phyloP scores from a whole-genome alignment of 2,329 filamentous ascomycete species.

The Aspergillus fructus region DNA sequence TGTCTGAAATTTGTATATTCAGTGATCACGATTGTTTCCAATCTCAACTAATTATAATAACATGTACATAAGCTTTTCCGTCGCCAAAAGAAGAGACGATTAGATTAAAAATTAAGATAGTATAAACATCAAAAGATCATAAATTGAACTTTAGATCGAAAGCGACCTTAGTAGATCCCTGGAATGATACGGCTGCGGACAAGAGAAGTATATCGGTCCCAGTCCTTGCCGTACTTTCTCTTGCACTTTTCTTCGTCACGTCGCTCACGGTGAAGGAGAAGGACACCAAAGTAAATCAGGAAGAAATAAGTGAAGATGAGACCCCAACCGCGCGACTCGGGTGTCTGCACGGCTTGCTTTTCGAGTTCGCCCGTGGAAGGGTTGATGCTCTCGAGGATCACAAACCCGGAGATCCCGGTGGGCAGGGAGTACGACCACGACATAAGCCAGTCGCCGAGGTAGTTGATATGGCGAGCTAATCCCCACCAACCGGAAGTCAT shows the following conservation, averaged over 20 bases:
- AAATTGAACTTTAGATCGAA: neutral
- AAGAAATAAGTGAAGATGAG: constrained; percentile 94
- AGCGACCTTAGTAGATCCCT: constrained; percentile 67
- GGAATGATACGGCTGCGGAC: constrained; percentile 83
- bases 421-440: constrained; percentile 87
- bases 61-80: neutral
- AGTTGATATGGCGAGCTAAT: constrained; percentile 88
- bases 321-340: constrained; percentile 75
- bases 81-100: neutral
- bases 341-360: constrained; percentile 70
- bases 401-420: constrained; percentile 79
- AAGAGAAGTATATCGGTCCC: constrained; percentile 81
- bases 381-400: constrained; percentile 56
- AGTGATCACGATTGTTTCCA: neutral
- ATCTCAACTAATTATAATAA: neutral
- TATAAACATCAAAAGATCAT: neutral
- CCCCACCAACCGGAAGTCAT: constrained; percentile 94
- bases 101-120: neutral
- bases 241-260: constrained; percentile 90
- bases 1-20: neutral
- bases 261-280: constrained; percentile 81
- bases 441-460: constrained; percentile 93
- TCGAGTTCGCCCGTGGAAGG: constrained; percentile 61
- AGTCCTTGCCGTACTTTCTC: constrained; percentile 88
- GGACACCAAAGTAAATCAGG: constrained; percentile 82